Evolutionary conservation across 345 rosid species (phyloP).

Genomic region (Eucalyptus tenuipes): DNA sequence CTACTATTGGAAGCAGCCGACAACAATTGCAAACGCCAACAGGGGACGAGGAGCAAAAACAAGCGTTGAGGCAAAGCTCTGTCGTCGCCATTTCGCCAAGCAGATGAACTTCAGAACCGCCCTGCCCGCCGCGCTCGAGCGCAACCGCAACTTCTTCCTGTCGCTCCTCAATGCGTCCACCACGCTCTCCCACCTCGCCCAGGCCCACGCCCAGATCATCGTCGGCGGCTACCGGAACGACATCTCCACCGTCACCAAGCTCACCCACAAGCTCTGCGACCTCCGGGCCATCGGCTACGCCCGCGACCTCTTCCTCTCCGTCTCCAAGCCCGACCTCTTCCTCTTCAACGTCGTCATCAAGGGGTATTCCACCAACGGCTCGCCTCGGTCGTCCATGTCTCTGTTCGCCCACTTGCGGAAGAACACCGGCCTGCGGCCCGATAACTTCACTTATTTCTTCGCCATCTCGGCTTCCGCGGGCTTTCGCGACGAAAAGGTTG

Average conservation of each 20-base stretch:
- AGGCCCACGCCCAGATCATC: slow-evolving; percentile 57
- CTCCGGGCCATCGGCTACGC: slow-evolving; percentile 40
- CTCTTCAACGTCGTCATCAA: slow-evolving; percentile 63
- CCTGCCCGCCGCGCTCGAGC: background rate
- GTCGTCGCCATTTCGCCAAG: background rate
- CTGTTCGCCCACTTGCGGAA: slow-evolving; percentile 32
- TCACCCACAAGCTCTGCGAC: slow-evolving; percentile 53
- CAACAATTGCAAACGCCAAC: background rate
- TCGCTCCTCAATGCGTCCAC: slow-evolving; percentile 27
- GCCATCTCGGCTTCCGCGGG: slow-evolving; percentile 43
- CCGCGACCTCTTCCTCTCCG: slow-evolving; percentile 34
- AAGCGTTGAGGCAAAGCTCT: background rate
- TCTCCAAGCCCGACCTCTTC: slow-evolving; percentile 54
- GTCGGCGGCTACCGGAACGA: slow-evolving; percentile 34
- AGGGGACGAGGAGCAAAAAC: background rate
- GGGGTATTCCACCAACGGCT: slow-evolving; percentile 29
- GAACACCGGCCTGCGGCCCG: slow-evolving; percentile 30
- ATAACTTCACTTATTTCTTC: slow-evolving; percentile 44
- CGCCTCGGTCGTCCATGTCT: slow-evolving; percentile 33
- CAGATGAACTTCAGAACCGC: background rate
- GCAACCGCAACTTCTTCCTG: slow-evolving; percentile 18
- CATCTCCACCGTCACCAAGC: slow-evolving; percentile 49
- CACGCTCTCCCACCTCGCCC: slow-evolving; percentile 40
- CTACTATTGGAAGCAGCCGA: background rate
- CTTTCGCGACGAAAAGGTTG: slow-evolving; percentile 15